Conservation (phyloP, 2,329 filamentous ascomycete genomes). For the Neofusicoccum laricinum region DNA sequence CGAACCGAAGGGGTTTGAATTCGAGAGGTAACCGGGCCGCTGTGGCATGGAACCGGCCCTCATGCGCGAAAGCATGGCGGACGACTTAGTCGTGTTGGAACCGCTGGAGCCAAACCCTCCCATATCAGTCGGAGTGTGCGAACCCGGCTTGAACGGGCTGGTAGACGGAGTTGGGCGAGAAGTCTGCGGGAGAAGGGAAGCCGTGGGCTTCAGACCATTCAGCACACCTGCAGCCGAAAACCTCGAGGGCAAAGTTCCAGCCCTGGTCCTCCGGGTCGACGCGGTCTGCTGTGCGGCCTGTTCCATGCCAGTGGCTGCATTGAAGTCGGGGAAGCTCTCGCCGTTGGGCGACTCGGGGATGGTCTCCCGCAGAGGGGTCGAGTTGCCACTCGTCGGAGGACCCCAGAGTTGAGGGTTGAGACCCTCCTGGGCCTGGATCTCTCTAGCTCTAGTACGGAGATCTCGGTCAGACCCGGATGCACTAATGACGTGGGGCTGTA, state of each 20-base stretch:
- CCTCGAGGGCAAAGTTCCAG: slow-evolving; percentile 92
- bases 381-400: slow-evolving; percentile 92
- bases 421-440: slow-evolving; percentile 96
- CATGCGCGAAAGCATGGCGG: slow-evolving; percentile 73
- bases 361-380: slow-evolving; percentile 91
- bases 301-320: slow-evolving; percentile 62
- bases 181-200: slow-evolving; percentile 65
- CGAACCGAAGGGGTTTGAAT: slow-evolving; percentile 72
- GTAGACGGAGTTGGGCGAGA: slow-evolving; percentile 82
- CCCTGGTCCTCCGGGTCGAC: slow-evolving; percentile 75
- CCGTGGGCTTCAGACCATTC: slow-evolving; percentile 57
- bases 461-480: slow-evolving; percentile 7
- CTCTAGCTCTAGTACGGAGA: slow-evolving; percentile 66
- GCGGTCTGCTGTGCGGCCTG: slow-evolving; percentile 39
- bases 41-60: slow-evolving; percentile 94
- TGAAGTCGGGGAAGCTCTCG: slow-evolving; percentile 91
- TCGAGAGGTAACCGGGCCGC: slow-evolving; percentile 61
- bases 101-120: slow-evolving; percentile 26
- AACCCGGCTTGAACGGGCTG: slow-evolving; percentile 76
- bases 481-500: slow-evolving; percentile 22
- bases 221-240: slow-evolving; percentile 75
- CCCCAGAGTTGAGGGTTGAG: slow-evolving; percentile 77
- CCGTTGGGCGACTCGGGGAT: slow-evolving; percentile 92
- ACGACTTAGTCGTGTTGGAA: slow-evolving; percentile 48
- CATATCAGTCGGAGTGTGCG: slow-evolving; percentile 38